These are phyloP conservation scores for Phyllosticta capitalensis DNA, from an alignment of 2,329 filamentous ascomycete species.

Conservation along the genomic window DNA sequence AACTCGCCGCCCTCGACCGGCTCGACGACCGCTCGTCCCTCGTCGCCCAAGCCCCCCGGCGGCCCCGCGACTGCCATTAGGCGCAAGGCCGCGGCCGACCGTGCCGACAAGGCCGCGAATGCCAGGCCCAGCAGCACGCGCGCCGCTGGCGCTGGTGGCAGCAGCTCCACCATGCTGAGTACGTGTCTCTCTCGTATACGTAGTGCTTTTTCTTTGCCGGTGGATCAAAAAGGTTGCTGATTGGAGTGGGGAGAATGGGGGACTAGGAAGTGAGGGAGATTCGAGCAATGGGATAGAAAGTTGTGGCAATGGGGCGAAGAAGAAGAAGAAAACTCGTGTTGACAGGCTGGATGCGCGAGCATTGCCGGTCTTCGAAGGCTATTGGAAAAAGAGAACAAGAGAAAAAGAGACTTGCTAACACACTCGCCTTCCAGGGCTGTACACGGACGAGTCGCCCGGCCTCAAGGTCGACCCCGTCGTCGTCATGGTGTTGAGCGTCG, in stretches of 20 bases:
- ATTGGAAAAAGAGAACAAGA: neutral
- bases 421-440: slow-evolving; percentile 55
- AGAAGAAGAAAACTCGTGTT: no score
- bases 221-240: neutral
- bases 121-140: slow-evolving; percentile 84
- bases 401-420: slow-evolving; percentile 15
- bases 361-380: no score
- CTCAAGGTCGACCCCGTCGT: slow-evolving; percentile 97
- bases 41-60: slow-evolving; percentile 81
- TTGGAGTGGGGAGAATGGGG: neutral
- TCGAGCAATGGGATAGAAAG: neutral
- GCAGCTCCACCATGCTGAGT: slow-evolving; percentile 98
- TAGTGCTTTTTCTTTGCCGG: neutral
- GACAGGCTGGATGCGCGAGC: no score
- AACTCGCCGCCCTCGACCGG: slow-evolving; percentile 43
- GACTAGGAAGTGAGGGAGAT: neutral
- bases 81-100: slow-evolving; percentile 88
- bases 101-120: slow-evolving; percentile 96
- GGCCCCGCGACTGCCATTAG: slow-evolving; percentile 93
- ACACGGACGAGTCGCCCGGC: slow-evolving; percentile 96
- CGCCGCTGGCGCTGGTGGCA: slow-evolving; percentile 87
- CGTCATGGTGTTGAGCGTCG: slow-evolving; percentile 87
- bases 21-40: slow-evolving; percentile 63
- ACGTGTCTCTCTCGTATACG: slow-evolving; percentile 35
- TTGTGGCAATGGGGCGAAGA: no score